Percentiles rank a stretch among this genome's conserved stretches.
Evolutionary conservation across 495 filamentous ascomycete genomes (phyloP).

Genomic region (Neurospora sp.): DNA sequence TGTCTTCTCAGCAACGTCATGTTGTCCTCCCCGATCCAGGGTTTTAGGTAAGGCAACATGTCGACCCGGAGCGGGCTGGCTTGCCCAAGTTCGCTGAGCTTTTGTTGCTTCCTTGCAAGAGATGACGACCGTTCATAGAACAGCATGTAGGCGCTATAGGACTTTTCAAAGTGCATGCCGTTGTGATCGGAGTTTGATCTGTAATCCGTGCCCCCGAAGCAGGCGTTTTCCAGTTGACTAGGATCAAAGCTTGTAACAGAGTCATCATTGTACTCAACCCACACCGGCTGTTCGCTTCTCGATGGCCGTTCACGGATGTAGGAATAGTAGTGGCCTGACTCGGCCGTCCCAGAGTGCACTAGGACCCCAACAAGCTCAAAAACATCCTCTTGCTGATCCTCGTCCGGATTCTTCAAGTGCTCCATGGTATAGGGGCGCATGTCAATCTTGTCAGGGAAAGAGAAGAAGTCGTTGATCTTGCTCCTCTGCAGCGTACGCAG

Average conservation of each 20-base stretch:
- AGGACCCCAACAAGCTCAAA: conserved; percentile 91
- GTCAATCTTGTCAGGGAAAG: conserved; percentile 76
- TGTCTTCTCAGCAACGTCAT: conserved; percentile 62
- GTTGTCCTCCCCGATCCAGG: conserved; percentile 62
- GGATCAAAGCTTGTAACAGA: conserved; percentile 68
- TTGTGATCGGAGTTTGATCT: conserved; percentile 32
- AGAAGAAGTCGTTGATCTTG: conserved; percentile 94
- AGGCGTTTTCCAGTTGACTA: conserved; percentile 56
- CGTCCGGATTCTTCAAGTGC: conserved; percentile 58
- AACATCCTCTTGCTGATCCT: conserved; percentile 49
- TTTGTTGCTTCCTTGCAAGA: conserved; percentile 40
- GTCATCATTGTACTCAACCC: conserved; percentile 93
- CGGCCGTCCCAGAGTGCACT: conserved; percentile 85
- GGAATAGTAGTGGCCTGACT: conserved; percentile 96
- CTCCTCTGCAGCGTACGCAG: conserved; percentile 69
- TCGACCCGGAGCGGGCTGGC: conserved; percentile 44
- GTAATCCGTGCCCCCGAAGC: conserved; percentile 68
- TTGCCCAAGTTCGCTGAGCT: conserved; percentile 18
- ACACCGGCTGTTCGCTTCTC: conserved; percentile 38
- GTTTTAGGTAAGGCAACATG: conserved; percentile 44
- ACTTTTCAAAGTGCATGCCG: conserved; percentile 48
- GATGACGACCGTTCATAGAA: conserved; percentile 83
- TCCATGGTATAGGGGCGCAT: conserved; percentile 87
- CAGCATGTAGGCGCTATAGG: conserved; percentile 90
- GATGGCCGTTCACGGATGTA: conserved; percentile 75